Evolutionary conservation across 495 filamentous ascomycete species (phyloP).

Genomic region (Penicillium parvum): DNA sequence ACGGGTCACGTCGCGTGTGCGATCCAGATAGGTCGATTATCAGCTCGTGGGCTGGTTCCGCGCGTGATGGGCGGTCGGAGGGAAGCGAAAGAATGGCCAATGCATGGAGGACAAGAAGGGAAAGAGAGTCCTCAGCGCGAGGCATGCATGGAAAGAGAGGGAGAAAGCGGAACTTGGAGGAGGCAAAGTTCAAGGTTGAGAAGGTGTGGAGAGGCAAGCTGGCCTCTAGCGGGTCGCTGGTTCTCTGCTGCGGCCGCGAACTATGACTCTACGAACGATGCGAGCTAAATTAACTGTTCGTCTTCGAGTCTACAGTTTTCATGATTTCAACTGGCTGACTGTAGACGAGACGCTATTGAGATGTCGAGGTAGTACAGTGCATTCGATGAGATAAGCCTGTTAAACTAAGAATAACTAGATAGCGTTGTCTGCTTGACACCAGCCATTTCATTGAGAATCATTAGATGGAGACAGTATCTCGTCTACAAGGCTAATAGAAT

Average conservation of each 20-base stretch:
- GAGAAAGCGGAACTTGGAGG: constrained; percentile 3
- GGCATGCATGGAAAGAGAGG: constrained; percentile 2
- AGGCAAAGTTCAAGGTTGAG: too few species aligned
- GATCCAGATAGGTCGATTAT: not conserved
- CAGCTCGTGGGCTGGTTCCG: not conserved
- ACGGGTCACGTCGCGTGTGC: too few species aligned
- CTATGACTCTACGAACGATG: too few species aligned
- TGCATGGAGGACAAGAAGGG: constrained; percentile 15
- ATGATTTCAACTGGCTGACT: too few species aligned
- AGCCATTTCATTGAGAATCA: too few species aligned
- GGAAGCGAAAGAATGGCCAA: constrained; percentile 7
- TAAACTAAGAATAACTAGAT: not conserved
- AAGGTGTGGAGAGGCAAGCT: constrained; percentile 35
- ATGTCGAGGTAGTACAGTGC: not conserved
- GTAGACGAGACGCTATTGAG: not conserved
- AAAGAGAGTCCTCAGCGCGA: constrained; percentile 4
- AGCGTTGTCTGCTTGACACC: too few species aligned
- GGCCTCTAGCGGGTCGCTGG: constrained; percentile 24
- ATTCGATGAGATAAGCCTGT: not conserved
- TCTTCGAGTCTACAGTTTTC: too few species aligned
- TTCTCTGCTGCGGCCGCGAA: too few species aligned
- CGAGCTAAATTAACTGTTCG: too few species aligned
- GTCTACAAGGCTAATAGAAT: too few species aligned
- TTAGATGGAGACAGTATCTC: too few species aligned
- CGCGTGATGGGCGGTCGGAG: not conserved